Base-by-base conservation (phyloP, 2,329 filamentous ascomycete genomes). In the Fusarium foetens region DNA sequence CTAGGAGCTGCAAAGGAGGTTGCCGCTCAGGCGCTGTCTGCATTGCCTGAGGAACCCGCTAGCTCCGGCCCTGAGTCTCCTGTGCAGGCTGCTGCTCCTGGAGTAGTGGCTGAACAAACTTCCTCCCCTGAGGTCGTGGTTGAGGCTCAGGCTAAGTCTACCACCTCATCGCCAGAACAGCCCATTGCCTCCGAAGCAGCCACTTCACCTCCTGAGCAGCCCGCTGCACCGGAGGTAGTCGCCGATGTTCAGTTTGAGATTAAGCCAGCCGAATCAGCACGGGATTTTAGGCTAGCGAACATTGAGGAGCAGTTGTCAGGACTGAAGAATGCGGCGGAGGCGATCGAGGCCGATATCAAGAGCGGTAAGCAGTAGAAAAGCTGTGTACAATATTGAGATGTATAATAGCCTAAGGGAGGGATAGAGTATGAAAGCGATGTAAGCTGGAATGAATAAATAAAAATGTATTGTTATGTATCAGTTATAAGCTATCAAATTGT, bases 311-410 rank as follows among this genome's bases (percentile, higher is more conserved):
- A 76, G 43, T 38, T 76, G 42, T 63, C 70, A 6, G 63, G 67
- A 23, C 60, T 74, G n/a, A 70, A 64, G 33, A 60, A 67, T 38
- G 70, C 66, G 16, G 69, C 74, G 6, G 42, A 57, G 23, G 74
- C 73, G 42, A 70, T 76, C 23, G 76, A 76, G 70, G 65, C 68
- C 13, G 66, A 75, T 33, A 66, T 76, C 45, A 70, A 74, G 45
- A 49, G 70, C n/a, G 58, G 54, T 55, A 68, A 76, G 70, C 48
- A 71, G 66, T 71, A 75, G 69, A 73, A 61, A 68, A 64, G 70
- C 62, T 63, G 54, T 75, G 75, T 78, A 74, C 71, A 73, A 76
- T 76, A 75, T 70, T 64, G 48, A 55, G 42, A 70, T 69, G 68
- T 70, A 74, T 71, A 73, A 75, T 74, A 73, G 65, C 64, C 36